phyloP scores from a whole-genome alignment of 176 grass and related monocot genomes.

The Carex littledalei region DNA sequence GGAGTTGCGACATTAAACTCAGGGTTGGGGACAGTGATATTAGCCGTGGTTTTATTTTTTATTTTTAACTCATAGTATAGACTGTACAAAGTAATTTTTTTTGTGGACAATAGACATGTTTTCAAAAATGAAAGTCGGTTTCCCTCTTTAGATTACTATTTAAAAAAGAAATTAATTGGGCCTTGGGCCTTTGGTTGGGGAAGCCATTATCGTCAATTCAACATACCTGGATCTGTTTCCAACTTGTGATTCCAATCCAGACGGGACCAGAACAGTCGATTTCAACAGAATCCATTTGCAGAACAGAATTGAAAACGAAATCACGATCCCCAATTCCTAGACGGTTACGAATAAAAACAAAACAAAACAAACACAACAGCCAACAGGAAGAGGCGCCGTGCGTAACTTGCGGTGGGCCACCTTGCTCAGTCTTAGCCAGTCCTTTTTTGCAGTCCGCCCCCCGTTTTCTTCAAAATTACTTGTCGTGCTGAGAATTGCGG shows the following conservation, averaged over 20 bases:
- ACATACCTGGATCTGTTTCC: not conserved
- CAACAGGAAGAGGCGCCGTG: not conserved
- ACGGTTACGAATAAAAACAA: not conserved
- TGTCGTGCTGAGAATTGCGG: not conserved
- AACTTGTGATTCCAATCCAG: not conserved
- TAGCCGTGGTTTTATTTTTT: no score
- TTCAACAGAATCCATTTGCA: not conserved
- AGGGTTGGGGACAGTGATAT: no score
- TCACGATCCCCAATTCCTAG: not conserved
- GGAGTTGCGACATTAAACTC: no score
- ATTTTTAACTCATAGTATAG: no score
- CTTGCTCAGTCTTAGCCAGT: not conserved
- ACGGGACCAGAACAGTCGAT: not conserved
- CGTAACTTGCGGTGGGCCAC: not conserved
- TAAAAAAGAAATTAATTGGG: not conserved
- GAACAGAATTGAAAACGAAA: constrained; percentile 9
- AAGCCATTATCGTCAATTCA: no score
- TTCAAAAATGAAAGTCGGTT: no score
- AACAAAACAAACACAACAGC: not conserved
- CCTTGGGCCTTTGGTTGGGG: not conserved
- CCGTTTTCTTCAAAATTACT: not conserved
- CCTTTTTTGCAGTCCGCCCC: not conserved
- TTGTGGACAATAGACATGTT: no score
- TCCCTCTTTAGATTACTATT: no score
- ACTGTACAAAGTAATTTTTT: no score